A percentile compares a stretch with the other conserved stretches of the same genome.
Conservation (phyloP, 2,329 filamentous ascomycete genomes). For the Pyrenophora seminiperda region DNA sequence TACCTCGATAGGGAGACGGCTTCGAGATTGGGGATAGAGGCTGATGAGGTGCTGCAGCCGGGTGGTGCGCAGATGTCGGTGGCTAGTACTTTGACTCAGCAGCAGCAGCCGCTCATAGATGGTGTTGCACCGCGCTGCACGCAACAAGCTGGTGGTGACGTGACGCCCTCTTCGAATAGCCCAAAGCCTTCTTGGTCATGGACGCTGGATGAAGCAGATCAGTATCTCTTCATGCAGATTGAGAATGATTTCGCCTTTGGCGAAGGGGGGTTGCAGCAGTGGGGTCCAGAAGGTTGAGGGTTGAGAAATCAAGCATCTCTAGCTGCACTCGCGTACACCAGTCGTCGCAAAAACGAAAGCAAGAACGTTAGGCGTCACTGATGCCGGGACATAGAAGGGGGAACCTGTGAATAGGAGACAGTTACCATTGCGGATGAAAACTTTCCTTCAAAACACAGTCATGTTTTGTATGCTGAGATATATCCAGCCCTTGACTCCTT, state of each 20-base stretch:
- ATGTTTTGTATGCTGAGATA: too few species aligned
- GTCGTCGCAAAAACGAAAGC: too few species aligned
- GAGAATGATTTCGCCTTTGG: constrained; percentile 41
- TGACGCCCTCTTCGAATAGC: constrained; percentile 11
- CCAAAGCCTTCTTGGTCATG: constrained; percentile 37
- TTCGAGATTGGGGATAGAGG: constrained; percentile 42
- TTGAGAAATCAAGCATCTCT: too few species aligned
- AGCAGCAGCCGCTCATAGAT: constrained; percentile 8
- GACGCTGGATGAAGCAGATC: constrained; percentile 37
- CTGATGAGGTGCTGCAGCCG: too few species aligned
- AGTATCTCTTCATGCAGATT: constrained; percentile 40
- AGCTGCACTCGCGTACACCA: too few species aligned
- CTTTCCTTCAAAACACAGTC: too few species aligned
- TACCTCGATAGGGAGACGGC: constrained; percentile 55
- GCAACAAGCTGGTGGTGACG: constrained; percentile 10
- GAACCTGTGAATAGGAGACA: too few species aligned
- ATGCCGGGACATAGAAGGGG: too few species aligned
- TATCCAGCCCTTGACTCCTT: too few species aligned
- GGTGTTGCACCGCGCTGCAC: background rate
- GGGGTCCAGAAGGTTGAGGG: constrained; percentile 29
- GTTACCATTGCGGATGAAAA: too few species aligned
- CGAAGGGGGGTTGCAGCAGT: constrained; percentile 32
- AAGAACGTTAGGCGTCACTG: too few species aligned
- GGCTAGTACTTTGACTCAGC: constrained; percentile 9
- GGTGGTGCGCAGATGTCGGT: too few species aligned